These are phyloP conservation scores for Trichocladium antarcticum DNA, from an alignment of 495 filamentous ascomycete genomes.

Conservation along the genomic window DNA sequence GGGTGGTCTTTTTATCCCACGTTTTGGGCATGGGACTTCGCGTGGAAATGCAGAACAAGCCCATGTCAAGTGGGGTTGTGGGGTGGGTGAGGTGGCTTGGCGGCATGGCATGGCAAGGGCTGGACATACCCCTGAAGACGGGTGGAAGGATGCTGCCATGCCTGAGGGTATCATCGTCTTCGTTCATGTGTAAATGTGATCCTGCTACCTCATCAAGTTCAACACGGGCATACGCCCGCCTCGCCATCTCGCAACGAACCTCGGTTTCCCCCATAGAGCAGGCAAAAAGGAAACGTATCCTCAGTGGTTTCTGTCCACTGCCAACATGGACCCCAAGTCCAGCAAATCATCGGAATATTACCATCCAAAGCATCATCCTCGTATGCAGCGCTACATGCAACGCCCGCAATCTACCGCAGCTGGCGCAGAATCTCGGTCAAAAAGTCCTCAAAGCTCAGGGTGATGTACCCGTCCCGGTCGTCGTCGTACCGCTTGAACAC, in stretches of 20 bases:
- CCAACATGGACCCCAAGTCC: not conserved
- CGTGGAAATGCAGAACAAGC: not conserved
- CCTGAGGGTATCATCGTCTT: slow-evolving; percentile 6
- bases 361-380: not conserved
- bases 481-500: slow-evolving; percentile 99
- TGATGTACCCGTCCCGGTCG: slow-evolving; percentile 87
- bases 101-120: not conserved
- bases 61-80: not conserved
- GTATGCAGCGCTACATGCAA: not conserved
- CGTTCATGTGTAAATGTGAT: not conserved
- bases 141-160: no score
- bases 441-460: slow-evolving; percentile 71
- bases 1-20: no score
- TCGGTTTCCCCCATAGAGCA: not conserved
- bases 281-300: not conserved
- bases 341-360: not conserved
- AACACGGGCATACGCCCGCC: not conserved
- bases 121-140: no score
- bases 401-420: slow-evolving; percentile 26
- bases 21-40: not conserved
- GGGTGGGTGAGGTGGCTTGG: not conserved
- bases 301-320: not conserved
- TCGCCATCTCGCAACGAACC: not conserved
- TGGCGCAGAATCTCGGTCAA: slow-evolving; percentile 51
- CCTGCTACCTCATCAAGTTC: not conserved